Evolutionary conservation across 1,139 yeast genomes (phyloP), one percentile per base, ranked within the genome.

Genomic region (Suhomyces bokatorum): DNA sequence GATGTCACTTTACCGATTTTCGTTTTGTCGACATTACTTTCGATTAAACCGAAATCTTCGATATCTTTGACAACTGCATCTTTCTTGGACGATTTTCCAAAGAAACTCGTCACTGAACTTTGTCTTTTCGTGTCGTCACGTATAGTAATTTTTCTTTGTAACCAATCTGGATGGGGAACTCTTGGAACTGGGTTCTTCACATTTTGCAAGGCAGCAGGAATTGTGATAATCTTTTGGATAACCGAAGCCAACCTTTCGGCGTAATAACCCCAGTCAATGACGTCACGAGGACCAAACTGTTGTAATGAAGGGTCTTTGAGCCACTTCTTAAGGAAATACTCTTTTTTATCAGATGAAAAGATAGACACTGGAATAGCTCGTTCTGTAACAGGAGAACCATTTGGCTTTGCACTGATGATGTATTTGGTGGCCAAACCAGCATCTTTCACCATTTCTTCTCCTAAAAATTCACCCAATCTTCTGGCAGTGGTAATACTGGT

Each of bases 371-470:
- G 99, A 40, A 95, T 77, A 0, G 99, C 99, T 53, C 99, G 77
- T 60, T 93, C 99, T 0, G 99, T 89, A 26, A 93, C 95, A 0
- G 99, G 97, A 1, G 96, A 85, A 38, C 85, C 87, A 24, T 75
- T 59, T 1, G 99, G 99, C 54, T 81, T 83, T 37, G 84, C 81
- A 51, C 97, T 85, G 52, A 95, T 91, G 66, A 95, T 85, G 66
- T 90, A 95, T 62, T 90, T 90, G 66, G 97, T 93, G 2, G 96
- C 97, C 51, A 95, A 78, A 51, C 99, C 99, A 45, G 93, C 91
- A 67, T 91, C 98, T 57, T 89, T 90, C 9, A 90, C 95, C 97
- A 93, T 93, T 56, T 89, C 97, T 50, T 86, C 91, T n/a, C 99
- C 99, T 54, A 95, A 74, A 59, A 95, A 93, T 56, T 93, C 98